Base-by-base conservation (phyloP, 208 protist genomes). In the Leishmania major region DNA sequence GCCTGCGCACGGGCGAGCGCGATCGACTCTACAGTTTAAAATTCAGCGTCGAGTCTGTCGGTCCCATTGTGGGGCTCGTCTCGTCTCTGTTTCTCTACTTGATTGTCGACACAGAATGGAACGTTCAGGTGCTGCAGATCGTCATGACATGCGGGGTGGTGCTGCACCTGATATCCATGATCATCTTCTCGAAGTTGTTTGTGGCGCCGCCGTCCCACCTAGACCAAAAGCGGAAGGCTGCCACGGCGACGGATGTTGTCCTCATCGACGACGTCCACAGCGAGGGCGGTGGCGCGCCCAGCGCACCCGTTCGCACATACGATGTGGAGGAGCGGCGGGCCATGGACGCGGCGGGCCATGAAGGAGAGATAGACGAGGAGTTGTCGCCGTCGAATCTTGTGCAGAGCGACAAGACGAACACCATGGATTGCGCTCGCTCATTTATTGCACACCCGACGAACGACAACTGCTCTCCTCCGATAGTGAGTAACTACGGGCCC, bases 11-110 rank as follows among this genome's bases (percentile, higher is more conserved):
- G 17, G 90, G 90, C 43, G 89, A 95, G 77, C 84, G 92, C 5
- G 92, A 95, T 67, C 87, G 82, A 11, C 82, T 95, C 10, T 95
- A 95, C 83, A 91, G 90, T 76, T 76, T 95, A 22, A 95, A 95
- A 77, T 93, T 93, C 72, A 91, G 86, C 72, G 85, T 88, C 35
- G 92, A 95, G 79, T 85, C 89, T 1, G 67, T 87, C 4, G 92
- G 89, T 25, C 92, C 92, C 13, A 91, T 95, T 71, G 82, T 85
- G 2, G 92, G 92, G 0, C 84, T 93, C 53, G 45, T 92, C 13
- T 28, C 89, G 5, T 90, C 87, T 57, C 87, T 91, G 35, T 35
- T 90, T 22, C 83, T 95, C 43, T 93, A 87, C 84, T 35, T 79
- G 3, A n/a, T 89, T 10, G 83, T 92, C 8, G 92, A 90, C 25